Percentiles rank a stretch among this genome's conserved stretches.
phyloP scores from a whole-genome alignment of 2,329 filamentous ascomycete genomes.

The Monascus ruber region DNA sequence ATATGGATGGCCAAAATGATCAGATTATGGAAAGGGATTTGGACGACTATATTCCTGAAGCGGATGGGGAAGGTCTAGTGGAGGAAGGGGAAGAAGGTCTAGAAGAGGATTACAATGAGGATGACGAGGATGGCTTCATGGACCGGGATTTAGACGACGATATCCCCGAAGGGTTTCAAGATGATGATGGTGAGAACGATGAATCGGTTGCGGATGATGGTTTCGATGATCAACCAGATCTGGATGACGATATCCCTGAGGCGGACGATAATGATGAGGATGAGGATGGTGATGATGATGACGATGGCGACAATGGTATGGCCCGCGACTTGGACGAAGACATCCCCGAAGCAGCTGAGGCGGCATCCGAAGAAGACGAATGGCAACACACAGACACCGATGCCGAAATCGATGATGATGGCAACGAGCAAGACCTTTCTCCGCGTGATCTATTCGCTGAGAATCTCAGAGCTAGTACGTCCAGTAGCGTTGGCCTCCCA shows the following conservation, averaged over 20 bases:
- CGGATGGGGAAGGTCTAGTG: slow-evolving; percentile 24
- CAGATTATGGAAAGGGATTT: slow-evolving; percentile 31
- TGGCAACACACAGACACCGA: slow-evolving; percentile 74
- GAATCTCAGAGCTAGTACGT: slow-evolving; percentile 22
- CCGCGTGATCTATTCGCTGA: slow-evolving; percentile 14
- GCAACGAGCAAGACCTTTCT: slow-evolving; percentile 28
- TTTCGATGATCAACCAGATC: slow-evolving; percentile 33
- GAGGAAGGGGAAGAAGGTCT: slow-evolving; percentile 37
- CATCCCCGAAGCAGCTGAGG: slow-evolving; percentile 48
- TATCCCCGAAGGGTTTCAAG: slow-evolving; percentile 51
- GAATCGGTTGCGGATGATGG: slow-evolving; percentile 32
- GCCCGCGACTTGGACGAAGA: slow-evolving; percentile 61
- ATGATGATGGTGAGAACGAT: slow-evolving; percentile 29
- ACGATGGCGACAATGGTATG: slow-evolving; percentile 45
- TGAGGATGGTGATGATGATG: slow-evolving; percentile 52
- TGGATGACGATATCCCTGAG: slow-evolving; percentile 52
- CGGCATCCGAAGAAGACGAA: slow-evolving; percentile 35
- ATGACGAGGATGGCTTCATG: slow-evolving; percentile 35
- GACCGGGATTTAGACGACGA: slow-evolving; percentile 60
- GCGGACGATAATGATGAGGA: slow-evolving; percentile 42
- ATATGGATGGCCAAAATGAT: slow-evolving; percentile 29
- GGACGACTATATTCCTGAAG: slow-evolving; percentile 36
- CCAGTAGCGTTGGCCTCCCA: slow-evolving; percentile 20
- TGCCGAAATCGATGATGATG: slow-evolving; percentile 43
- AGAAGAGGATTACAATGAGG: slow-evolving; percentile 44